Evolutionary conservation across 2,329 filamentous ascomycete species (phyloP).

Genomic region (Colletotrichum costaricense): DNA sequence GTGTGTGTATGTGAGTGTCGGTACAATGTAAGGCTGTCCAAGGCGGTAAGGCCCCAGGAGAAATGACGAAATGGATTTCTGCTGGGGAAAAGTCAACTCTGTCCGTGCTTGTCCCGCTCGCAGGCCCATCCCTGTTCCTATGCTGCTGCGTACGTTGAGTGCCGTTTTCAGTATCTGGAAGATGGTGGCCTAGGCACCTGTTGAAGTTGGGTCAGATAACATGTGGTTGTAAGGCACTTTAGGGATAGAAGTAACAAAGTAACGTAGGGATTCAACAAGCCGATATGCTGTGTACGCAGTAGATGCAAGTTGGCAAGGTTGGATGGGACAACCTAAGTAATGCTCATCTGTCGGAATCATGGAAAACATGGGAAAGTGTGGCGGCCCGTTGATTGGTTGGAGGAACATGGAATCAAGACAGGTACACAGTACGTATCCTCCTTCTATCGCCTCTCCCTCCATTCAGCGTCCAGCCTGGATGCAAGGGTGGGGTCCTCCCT

Average conservation of each 20-base stretch:
- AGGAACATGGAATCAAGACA: neutral
- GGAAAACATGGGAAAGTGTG: neutral
- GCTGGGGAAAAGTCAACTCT: neutral
- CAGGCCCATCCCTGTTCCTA: neutral
- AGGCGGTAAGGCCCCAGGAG: neutral
- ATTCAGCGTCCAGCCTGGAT: neutral
- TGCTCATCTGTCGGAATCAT: neutral
- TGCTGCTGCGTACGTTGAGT: neutral
- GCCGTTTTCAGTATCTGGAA: neutral
- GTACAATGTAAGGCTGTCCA: neutral
- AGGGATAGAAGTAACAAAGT: too few relatives aligned
- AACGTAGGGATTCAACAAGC: too few relatives aligned
- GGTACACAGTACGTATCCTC: neutral
- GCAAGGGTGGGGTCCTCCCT: neutral
- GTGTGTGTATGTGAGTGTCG: neutral
- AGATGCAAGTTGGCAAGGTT: neutral
- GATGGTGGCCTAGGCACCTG: too few relatives aligned
- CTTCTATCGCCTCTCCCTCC: neutral
- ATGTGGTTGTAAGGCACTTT: too few relatives aligned
- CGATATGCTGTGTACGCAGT: too few relatives aligned
- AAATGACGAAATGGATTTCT: slow-evolving; percentile 32
- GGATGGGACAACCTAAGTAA: neutral
- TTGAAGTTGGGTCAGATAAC: too few relatives aligned
- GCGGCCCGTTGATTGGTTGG: neutral
- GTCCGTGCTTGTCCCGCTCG: neutral